Evolutionary conservation across 2,329 filamentous ascomycete species (phyloP), one percentile per base, ranked within the genome.

Genomic region (Colletotrichum plurivorum): DNA sequence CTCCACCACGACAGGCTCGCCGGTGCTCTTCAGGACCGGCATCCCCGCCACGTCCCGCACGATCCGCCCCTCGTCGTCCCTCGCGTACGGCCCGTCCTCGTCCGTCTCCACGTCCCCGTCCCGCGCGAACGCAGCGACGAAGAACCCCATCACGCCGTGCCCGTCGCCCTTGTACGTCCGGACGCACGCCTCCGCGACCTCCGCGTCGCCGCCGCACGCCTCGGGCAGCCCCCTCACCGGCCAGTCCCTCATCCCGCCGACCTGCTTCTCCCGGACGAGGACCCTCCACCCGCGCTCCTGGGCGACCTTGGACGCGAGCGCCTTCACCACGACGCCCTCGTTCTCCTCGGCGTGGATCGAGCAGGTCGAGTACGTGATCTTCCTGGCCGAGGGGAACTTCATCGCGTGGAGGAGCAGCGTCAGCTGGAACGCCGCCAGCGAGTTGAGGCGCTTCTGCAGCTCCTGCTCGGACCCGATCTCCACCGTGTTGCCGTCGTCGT

Each of bases 291-390:
- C 93, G 31, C 87, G 81, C 68, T 85, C 77, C 71, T 82, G 85
- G 0, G 94, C 94, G 12, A 93, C 79, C 0, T 89, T 83, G 0
- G 93, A 95, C 7, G 80, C 78, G 45, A 98, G 83, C 1, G 94
- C 92, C 54, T 87, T 86, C 64, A 91, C 80, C 0, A 98, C 94
- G 0, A 98, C 95, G 2, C 87, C 81, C 80, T 99, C 96, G 75
- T 99, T 98, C 79, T 99, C 96, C 72, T 93, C 88, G 0, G 89
- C 88, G 77, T 98, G 92, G 2, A 97, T 83, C 0, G 95, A 98
- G 78, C 96, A 99, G 0, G 96, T 98, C 41, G 94, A 97, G 78
- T 98, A 99, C 0, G 94, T 95, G 51, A 98, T 90, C 72, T 89
- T 91, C 13, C 78, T 86, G 0, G 94, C 94, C 1, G 87, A 84